Conservation (phyloP, 441 rosid species). For the Daphne laureola region DNA sequence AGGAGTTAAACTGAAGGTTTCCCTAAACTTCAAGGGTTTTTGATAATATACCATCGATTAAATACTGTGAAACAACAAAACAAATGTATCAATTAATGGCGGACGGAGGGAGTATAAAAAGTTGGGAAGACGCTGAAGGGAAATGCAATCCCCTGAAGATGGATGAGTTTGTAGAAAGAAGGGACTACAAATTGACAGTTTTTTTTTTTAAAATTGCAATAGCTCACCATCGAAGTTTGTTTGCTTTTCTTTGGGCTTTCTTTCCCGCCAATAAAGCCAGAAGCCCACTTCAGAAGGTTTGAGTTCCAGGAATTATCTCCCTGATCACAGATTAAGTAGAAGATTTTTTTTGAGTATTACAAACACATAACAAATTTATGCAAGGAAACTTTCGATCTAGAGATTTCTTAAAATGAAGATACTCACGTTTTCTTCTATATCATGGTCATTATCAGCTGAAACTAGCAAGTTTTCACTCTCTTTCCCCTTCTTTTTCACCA, state of each 20-base stretch:
- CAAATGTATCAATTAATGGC: too few relatives aligned
- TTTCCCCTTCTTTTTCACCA: constrained; percentile 80
- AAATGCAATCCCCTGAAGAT: not conserved
- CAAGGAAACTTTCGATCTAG: constrained; percentile 12
- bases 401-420: not conserved
- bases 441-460: constrained; percentile 52
- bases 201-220: too few relatives aligned
- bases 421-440: constrained; percentile 46
- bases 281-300: constrained; percentile 91
- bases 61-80: too few relatives aligned
- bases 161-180: not conserved
- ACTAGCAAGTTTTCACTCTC: constrained; percentile 85
- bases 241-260: constrained; percentile 47
- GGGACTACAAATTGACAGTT: too few relatives aligned
- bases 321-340: constrained; percentile 20
- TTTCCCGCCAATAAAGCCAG: constrained; percentile 73
- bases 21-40: too few relatives aligned
- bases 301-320: constrained; percentile 75
- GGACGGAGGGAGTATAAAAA: too few relatives aligned
- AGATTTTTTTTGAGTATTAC: not conserved
- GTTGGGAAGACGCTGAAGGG: too few relatives aligned
- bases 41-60: too few relatives aligned
- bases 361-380: constrained; percentile 5
- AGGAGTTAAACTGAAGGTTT: too few relatives aligned
- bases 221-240: constrained; percentile 32